Conservation (phyloP, 169 alveolate genomes). For the Eimeria acervulina region DNA sequence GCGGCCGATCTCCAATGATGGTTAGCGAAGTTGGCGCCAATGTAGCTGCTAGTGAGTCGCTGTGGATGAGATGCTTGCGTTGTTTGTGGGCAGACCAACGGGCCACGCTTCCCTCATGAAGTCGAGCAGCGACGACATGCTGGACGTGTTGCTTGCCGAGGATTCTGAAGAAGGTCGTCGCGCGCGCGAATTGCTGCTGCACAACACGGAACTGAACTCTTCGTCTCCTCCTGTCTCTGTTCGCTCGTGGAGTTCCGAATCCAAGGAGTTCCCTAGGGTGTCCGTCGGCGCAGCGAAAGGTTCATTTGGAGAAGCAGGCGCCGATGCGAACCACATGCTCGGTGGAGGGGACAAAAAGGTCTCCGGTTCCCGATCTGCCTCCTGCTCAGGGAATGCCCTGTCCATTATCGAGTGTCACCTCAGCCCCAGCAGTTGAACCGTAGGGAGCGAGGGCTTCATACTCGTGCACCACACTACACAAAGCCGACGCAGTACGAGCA, state of each 20-base stretch:
- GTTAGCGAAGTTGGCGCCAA: neutral
- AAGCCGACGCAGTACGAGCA: neutral
- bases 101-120: constrained; percentile 83
- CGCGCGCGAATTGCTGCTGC: constrained; percentile 80
- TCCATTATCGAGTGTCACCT: constrained; percentile 58
- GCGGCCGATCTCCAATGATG: neutral
- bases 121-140: constrained; percentile 78
- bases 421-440: constrained; percentile 22
- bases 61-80: neutral
- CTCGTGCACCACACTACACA: neutral
- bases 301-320: neutral
- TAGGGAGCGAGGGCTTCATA: neutral
- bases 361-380: neutral
- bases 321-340: neutral
- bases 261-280: neutral
- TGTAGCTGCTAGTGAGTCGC: neutral
- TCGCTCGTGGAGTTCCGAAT: constrained; percentile 15
- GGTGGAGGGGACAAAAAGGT: neutral
- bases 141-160: constrained; percentile 58
- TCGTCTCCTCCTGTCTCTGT: constrained; percentile 52
- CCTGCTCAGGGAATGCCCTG: constrained; percentile 2
- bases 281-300: neutral
- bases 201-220: constrained; percentile 67
- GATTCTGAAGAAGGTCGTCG: constrained; percentile 80
- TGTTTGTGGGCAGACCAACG: constrained; percentile 70